Evolutionary conservation across 176 grass and related monocot genomes (phyloP), one percentile per base, ranked within the genome.

Genomic region (Cymbopogon citratus): DNA sequence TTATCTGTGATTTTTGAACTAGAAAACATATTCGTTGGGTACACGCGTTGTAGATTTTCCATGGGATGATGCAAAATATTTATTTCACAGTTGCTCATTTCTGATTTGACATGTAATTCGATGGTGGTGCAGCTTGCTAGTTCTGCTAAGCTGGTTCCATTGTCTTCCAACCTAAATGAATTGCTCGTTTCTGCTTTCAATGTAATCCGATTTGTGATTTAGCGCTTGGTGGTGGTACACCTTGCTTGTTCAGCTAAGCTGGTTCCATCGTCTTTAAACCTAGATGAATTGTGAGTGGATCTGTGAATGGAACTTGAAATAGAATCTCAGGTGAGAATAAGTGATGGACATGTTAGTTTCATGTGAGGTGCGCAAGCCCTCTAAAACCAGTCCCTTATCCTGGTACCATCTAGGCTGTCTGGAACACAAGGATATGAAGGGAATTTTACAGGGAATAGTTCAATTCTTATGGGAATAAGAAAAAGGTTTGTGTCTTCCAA

Each of bases 191-290:
- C 57, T 43, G 28, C 28, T 85, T 41, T 63, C 13, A 31, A 29
- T 46, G 23, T 64, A 51, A 46, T 76, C 69, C 28, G n/a, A 52
- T 48, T 9, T 3, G 10, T 25, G 66, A 70, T 71, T 33, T 75
- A 76, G 19, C 38, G 4, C 1, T 12, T 71, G 6, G n/a, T 33
- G 29, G 21, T 21, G 73, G 9, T 10, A 31, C 23, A 52, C 5
- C 39, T n/a, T n/a, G n/a, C n/a, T n/a, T n/a, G 44, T 86, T 73
- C 45, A 46, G 49, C 59, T 62, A 75, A 81, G 7, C 19, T 81
- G 7, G 12, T 60, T 61, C 12, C 26, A 5, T 27, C 38, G 0
- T 46, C 44, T 19, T 25, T 41, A 65, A 34, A 85, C 41, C 3
- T 63, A 63, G 3, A 69, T 41, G 6, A 71, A 24, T 62, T 60